phyloP scores from a whole-genome alignment of 2,329 filamentous ascomycete species.

The Plectosphaerella plurivora region DNA sequence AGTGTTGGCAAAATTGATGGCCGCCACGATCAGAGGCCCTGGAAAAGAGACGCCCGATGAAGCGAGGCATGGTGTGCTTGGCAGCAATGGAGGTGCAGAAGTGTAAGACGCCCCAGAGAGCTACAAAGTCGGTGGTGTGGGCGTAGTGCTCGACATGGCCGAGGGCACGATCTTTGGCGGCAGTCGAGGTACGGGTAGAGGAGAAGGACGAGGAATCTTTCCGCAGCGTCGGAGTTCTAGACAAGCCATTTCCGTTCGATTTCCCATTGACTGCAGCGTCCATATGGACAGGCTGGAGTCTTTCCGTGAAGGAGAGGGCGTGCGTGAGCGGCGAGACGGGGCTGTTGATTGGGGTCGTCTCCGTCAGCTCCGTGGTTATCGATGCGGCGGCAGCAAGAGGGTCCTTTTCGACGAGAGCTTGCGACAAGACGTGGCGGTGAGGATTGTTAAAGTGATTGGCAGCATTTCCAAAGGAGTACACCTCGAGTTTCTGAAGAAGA shows the following conservation, averaged over 20 bases:
- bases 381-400: conserved; percentile 15
- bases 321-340: conserved; percentile 8
- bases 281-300: not conserved
- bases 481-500: conserved; percentile 63
- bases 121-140: conserved; percentile 69
- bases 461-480: conserved; percentile 75
- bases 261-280: not conserved
- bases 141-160: conserved; percentile 77
- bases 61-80: conserved; percentile 48
- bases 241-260: not conserved
- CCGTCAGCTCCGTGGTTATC: conserved; percentile 6
- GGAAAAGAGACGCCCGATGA: conserved; percentile 56
- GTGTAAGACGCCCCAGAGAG: conserved; percentile 68
- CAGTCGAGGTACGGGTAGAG: conserved; percentile 27
- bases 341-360: not conserved
- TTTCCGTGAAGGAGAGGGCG: not conserved
- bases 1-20: conserved; percentile 58
- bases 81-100: conserved; percentile 34
- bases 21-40: conserved; percentile 32
- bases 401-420: conserved; percentile 36
- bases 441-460: conserved; percentile 83
- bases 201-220: conserved; percentile 22
- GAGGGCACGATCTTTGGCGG: conserved; percentile 48
- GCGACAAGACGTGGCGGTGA: conserved; percentile 16
- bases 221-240: conserved; percentile 2